These are phyloP conservation scores for Camelina neglecta DNA, from an alignment of 345 rosid genomes.

Conservation along the genomic window DNA sequence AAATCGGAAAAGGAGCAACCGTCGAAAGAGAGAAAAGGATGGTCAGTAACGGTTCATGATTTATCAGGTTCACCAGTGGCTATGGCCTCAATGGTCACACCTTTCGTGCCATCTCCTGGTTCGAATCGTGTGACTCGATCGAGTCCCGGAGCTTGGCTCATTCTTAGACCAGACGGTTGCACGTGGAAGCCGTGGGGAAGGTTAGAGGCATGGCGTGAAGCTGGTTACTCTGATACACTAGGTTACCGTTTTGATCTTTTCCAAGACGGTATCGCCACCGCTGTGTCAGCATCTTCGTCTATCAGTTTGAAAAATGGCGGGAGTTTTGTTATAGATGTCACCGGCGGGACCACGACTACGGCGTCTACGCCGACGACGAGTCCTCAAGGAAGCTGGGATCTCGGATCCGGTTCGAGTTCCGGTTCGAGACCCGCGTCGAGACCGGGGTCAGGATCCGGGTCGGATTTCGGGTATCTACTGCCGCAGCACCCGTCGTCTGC, in stretches of 20 bases:
- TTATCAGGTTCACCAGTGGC: conserved; percentile 97
- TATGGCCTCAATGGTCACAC: conserved; percentile 98
- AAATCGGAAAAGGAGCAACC: conserved; percentile 61
- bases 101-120: conserved; percentile 91
- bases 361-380: conserved; percentile 65
- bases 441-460: conserved; percentile 91
- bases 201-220: conserved; percentile 89
- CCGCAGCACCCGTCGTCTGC: conserved; percentile 36
- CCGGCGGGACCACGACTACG: conserved; percentile 52
- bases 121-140: conserved; percentile 78
- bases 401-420: conserved; percentile 61
- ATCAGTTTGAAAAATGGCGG: conserved; percentile 76
- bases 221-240: conserved; percentile 55
- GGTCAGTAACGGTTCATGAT: conserved; percentile 93
- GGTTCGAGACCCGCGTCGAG: conserved; percentile 64
- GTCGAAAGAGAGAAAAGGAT: conserved; percentile 81
- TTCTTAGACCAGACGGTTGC: conserved; percentile 75
- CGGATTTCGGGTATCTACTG: conserved; percentile 52
- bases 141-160: conserved; percentile 95
- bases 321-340: conserved; percentile 71
- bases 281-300: conserved; percentile 50
- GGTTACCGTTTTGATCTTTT: conserved; percentile 83
- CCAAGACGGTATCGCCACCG: conserved; percentile 58
- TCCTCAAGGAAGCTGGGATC: conserved; percentile 86
- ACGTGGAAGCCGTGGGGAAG: conserved; percentile 99